A percentile compares a stretch with the other conserved stretches of the same genome.
Conservation (phyloP, 805 yeast genomes). For the Wickerhamiella nectarea region DNA sequence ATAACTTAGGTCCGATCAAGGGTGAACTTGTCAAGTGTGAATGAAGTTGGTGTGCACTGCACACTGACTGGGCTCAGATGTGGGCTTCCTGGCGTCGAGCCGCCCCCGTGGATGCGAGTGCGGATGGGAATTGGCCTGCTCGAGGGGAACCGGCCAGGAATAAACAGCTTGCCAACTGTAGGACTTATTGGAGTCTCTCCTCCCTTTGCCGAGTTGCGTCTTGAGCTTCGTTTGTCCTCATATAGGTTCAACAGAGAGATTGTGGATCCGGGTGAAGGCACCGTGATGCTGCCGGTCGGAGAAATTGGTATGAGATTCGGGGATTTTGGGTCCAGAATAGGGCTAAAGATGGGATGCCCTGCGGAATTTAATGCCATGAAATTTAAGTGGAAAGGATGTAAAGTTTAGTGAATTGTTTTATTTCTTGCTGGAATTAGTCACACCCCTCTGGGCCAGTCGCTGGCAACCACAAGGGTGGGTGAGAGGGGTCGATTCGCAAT, state of each 20-base stretch:
- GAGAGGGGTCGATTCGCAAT: not conserved
- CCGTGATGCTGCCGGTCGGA: not conserved
- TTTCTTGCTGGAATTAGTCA: not conserved
- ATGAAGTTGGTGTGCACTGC: constrained; percentile 4
- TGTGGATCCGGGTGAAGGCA: constrained; percentile 3
- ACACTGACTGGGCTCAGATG: constrained; percentile 8
- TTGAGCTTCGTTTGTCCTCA: constrained; percentile 2
- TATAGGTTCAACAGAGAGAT: constrained; percentile 3
- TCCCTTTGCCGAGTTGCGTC: not conserved
- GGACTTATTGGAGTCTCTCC: not conserved
- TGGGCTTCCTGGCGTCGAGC: constrained; percentile 5
- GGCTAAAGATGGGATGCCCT: not conserved
- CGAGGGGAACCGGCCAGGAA: constrained; percentile 2
- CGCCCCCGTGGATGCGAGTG: constrained; percentile 1
- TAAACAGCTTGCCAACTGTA: not conserved
- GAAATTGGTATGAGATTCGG: constrained; percentile 6
- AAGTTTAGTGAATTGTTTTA: not conserved
- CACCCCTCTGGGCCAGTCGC: not conserved
- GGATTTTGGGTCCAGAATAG: constrained; percentile 1
- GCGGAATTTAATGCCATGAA: not conserved
- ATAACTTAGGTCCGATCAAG: not conserved
- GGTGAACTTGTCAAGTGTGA: constrained; percentile 1
- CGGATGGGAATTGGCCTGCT: constrained; percentile 5
- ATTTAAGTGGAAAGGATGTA: not conserved
- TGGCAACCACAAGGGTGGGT: no score